A percentile compares a stretch with the other conserved stretches of the same genome.
Evolutionary conservation across 23 red algal species (phyloP).

Genomic region (Rhodosorus marinus): DNA sequence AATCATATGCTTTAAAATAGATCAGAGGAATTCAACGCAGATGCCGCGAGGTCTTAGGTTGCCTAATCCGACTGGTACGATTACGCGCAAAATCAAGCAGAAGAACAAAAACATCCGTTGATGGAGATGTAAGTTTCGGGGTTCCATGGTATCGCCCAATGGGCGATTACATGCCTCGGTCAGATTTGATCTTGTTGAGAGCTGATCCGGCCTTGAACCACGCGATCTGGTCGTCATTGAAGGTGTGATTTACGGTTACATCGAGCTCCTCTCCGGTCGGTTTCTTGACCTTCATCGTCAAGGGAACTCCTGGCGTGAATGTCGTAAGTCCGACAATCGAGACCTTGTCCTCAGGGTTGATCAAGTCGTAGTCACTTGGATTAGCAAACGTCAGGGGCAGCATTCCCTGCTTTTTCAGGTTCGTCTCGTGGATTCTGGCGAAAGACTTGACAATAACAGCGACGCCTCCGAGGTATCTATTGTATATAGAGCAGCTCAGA

Average conservation of each 20-base stretch:
- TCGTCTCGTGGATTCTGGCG: slow-evolving; percentile 97
- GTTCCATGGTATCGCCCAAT: too few relatives aligned
- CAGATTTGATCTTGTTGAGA: slow-evolving; percentile 78
- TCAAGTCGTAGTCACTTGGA: slow-evolving; percentile 88
- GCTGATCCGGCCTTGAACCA: slow-evolving; percentile 85
- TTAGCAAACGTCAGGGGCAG: slow-evolving; percentile 87
- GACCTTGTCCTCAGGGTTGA: slow-evolving; percentile 47
- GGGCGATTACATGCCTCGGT: slow-evolving; percentile 2
- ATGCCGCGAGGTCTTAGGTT: too few relatives aligned
- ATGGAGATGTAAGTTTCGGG: too few relatives aligned
- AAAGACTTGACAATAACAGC: slow-evolving; percentile 89
- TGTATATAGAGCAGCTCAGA: too few relatives aligned
- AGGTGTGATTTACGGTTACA: slow-evolving; percentile 58
- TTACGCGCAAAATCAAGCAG: too few relatives aligned
- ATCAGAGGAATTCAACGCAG: too few relatives aligned
- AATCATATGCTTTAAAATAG: too few relatives aligned
- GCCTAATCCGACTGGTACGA: too few relatives aligned
- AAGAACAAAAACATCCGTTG: too few relatives aligned
- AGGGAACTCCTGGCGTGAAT: slow-evolving; percentile 40
- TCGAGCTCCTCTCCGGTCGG: slow-evolving; percentile 31
- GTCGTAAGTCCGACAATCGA: slow-evolving; percentile 47
- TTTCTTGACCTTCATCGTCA: slow-evolving; percentile 61
- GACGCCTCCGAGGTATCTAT: slow-evolving; percentile 83
- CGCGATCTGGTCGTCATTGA: slow-evolving; percentile 85
- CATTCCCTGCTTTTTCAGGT: slow-evolving; percentile 99